A percentile compares a stretch with the other conserved stretches of the same genome.
phyloP scores from a whole-genome alignment of 495 filamentous ascomycete genomes.

The Pyrenula aspistea region DNA sequence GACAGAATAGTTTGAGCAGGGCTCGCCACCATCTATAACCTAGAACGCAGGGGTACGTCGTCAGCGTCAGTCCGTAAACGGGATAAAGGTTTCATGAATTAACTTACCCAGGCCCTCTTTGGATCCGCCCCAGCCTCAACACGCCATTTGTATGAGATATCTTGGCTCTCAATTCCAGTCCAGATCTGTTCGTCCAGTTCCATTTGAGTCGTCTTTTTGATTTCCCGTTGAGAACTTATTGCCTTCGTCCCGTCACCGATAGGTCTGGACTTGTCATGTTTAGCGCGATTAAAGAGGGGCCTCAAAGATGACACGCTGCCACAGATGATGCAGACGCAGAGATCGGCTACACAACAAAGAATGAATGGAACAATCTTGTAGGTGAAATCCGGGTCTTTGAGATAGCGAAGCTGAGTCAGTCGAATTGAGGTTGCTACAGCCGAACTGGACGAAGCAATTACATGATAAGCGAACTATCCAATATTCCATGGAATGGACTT shows the following conservation, averaged over 20 bases:
- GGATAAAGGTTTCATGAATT: too few species aligned
- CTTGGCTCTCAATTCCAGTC: not conserved
- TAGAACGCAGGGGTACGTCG: too few species aligned
- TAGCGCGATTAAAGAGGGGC: not conserved
- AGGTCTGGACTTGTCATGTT: not conserved
- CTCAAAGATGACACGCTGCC: not conserved
- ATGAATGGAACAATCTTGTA: not conserved
- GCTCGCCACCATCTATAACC: too few species aligned
- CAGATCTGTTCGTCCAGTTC: not conserved
- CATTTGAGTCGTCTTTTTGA: not conserved
- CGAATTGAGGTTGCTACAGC: not conserved
- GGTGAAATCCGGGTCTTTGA: not conserved
- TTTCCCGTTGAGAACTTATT: not conserved
- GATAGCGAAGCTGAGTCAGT: not conserved
- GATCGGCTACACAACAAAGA: not conserved
- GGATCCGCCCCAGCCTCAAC: not conserved
- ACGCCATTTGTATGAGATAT: not conserved
- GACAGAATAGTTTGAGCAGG: too few species aligned
- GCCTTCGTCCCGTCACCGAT: too few species aligned
- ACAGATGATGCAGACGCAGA: not conserved
- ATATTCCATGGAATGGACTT: not conserved
- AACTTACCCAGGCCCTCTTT: not conserved
- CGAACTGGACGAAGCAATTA: too few species aligned
- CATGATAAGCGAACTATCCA: too few species aligned
- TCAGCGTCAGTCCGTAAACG: too few species aligned